Evolutionary conservation across 1,139 yeast genomes (phyloP).

Genomic region (Candida labiduridarum): DNA sequence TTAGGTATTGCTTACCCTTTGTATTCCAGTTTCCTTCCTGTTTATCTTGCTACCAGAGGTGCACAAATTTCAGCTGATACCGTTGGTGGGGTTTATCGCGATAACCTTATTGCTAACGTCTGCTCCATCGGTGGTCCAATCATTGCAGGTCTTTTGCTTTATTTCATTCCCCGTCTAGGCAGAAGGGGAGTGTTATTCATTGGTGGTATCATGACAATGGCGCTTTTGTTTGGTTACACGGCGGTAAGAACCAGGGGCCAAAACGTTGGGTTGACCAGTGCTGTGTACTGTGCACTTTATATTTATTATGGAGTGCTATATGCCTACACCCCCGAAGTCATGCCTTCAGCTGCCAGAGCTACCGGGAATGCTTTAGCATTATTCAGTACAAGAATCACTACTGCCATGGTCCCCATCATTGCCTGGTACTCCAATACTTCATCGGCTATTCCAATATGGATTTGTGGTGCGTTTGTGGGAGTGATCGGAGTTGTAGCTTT

Average conservation of each 20-base stretch:
- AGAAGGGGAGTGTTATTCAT: constrained; percentile 35
- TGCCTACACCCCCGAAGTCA: constrained; percentile 38
- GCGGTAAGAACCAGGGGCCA: constrained; percentile 29
- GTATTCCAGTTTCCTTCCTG: constrained; percentile 41
- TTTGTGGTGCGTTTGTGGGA: constrained; percentile 37
- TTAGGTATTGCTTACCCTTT: constrained; percentile 44
- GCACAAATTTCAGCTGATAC: constrained; percentile 35
- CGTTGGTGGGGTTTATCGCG: constrained; percentile 33
- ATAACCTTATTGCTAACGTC: constrained; percentile 31
- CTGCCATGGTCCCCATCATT: constrained; percentile 33
- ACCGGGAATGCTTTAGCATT: constrained; percentile 38
- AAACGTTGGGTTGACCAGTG: constrained; percentile 34
- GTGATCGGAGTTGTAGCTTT: constrained; percentile 32
- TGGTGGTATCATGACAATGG: constrained; percentile 36
- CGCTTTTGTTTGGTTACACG: constrained; percentile 38
- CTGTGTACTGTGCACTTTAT: constrained; percentile 31
- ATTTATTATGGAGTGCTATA: constrained; percentile 37
- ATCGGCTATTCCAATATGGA: constrained; percentile 34
- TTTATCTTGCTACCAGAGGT: constrained; percentile 40
- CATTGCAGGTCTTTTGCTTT: constrained; percentile 32
- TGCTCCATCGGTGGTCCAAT: constrained; percentile 35
- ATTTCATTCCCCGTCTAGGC: constrained; percentile 30
- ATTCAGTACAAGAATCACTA: constrained; percentile 31
- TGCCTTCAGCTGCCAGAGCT: constrained; percentile 37
- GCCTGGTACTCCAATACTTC: constrained; percentile 31